Evolutionary conservation across 1,284 basidiomycete species (phyloP), one percentile per base, ranked within the genome.

Genomic region (Cryptococcus maquisensis): DNA sequence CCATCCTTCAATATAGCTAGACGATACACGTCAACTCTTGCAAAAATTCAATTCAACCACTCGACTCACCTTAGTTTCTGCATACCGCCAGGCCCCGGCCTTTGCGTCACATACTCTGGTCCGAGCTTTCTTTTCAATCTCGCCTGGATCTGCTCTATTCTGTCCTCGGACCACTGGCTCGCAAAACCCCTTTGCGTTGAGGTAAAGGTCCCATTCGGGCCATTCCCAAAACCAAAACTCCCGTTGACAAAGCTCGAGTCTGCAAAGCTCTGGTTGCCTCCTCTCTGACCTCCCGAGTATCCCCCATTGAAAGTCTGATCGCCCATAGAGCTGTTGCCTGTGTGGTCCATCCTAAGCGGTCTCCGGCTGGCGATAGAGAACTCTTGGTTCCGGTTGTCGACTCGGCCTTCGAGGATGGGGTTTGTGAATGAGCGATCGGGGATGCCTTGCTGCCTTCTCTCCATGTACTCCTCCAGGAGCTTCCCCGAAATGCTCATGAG

Each of bases 1-100:
- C 93, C 94, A 98, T 0, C 95, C 96, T 73, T 98, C 95, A 3
- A 91, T 86, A 69, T 98, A 98, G 8, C 90, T 94, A 52, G 13
- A n/a, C 20, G 24, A 57, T 47, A 35, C 28, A 10, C 9, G n/a
- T 56, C 47, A 56, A 49, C 49, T 28, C 41, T n/a, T 3, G n/a
- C 42, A 26, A 23, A 12, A 23, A 7, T 13, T 38, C 40, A 42
- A 18, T 5, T 8, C 28, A 32, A 32, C 28, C 28, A 10, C 28
- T 32, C 28, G 28, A 10, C 28, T 32, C 28, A 77, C 75, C 69
- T 75, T 16, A 98, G 78, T 74, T 32, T 32, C 28, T 32, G 28
- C 28, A 32, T 10, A 28, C 90, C 90, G 7, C 86, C 86, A 0
- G 90, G 90, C 2, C 94, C 94, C 1, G 88, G 86, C n/a, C 94